Evolutionary conservation across 1,284 basidiomycete genomes (phyloP), one percentile per base, ranked within the genome.

Genomic region (Pterula multifida): DNA sequence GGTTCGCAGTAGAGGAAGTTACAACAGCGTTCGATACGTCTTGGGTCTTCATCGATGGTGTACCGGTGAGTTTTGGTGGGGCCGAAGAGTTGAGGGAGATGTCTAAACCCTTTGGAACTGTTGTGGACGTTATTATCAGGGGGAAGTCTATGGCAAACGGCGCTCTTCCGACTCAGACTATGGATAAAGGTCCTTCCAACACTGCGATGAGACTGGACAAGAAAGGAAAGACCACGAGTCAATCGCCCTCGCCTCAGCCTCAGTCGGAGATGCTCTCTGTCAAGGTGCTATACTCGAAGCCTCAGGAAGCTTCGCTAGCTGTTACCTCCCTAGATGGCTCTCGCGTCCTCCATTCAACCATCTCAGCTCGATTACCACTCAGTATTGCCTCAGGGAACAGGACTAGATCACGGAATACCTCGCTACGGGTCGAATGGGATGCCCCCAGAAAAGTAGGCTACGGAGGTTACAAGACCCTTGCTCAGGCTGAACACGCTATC

Each of bases 381-480:
- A n/a, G 21, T 17, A 17, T 22, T 9, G 19, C 9, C 4, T 6
- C 9, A 9, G n/a, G 9, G 9, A 19, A 42, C 39, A 22, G 9
- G 17, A n/a, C 21, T 22, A 6, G 21, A 22, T 42, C 39, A 4
- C 6, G 39, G 13, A 65, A 65, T 39, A 63, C 64, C 49, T 57
- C 61, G 1, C 69, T 83, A 2, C 70, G 71, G 9, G 61, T 86
- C 25, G 60, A 68, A 13, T 81, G 75, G 74, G 68, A 73, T 19
- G 70, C 70, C 1, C 78, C 84, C 0, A 61, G 62, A 13, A 70
- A 68, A 35, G 65, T 66, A 1, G 79, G 70, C 0, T 85, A 75
- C 53, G 75, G 72, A 17, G 84, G 84, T 1, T 86, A 79, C 54
- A 57, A 65, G 0, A 73, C 67, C 1, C 54, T 65, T 39, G 63